Conservation (phyloP, 2,329 filamentous ascomycete genomes). For the Colletotrichum karsti region DNA sequence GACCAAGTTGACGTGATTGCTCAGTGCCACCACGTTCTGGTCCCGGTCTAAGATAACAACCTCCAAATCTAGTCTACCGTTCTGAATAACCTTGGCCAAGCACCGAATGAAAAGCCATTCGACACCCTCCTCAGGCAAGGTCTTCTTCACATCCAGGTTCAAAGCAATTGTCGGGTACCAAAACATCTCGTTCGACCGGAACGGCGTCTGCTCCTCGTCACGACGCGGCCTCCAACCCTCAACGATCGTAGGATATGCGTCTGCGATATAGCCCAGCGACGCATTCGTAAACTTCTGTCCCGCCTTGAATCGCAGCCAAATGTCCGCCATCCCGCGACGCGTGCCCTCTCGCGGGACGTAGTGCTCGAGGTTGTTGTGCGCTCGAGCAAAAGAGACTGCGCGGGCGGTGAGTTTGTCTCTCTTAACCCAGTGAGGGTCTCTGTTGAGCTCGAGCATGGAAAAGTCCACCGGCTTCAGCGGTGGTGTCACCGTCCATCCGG, state of each 20-base stretch:
- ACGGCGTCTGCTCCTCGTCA: constrained; percentile 40
- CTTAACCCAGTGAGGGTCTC: constrained; percentile 40
- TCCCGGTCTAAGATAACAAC: constrained; percentile 67
- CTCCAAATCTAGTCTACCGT: constrained; percentile 80
- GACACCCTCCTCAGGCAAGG: constrained; percentile 71
- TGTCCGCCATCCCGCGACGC: constrained; percentile 49
- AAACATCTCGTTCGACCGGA: constrained; percentile 48
- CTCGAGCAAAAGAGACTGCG: constrained; percentile 30
- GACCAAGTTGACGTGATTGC: constrained; percentile 29
- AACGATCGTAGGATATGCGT: constrained; percentile 74
- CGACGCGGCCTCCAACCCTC: constrained; percentile 54
- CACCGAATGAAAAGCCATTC: constrained; percentile 78
- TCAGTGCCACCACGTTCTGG: constrained; percentile 40
- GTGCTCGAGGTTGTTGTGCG: constrained; percentile 37
- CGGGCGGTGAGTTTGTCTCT: background rate
- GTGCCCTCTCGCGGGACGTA: constrained; percentile 20
- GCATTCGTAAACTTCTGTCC: constrained; percentile 71
- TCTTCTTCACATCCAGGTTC: constrained; percentile 81
- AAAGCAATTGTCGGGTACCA: constrained; percentile 83
- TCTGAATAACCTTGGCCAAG: constrained; percentile 71
- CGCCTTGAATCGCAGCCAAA: constrained; percentile 72
- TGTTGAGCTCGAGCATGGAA: constrained; percentile 30
- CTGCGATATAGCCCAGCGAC: constrained; percentile 70
- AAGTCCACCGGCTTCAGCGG: constrained; percentile 36
- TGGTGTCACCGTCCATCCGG: constrained; percentile 21